Conservation (phyloP, 2,329 filamentous ascomycete genomes). For the Chaetoscypha palmicola region DNA sequence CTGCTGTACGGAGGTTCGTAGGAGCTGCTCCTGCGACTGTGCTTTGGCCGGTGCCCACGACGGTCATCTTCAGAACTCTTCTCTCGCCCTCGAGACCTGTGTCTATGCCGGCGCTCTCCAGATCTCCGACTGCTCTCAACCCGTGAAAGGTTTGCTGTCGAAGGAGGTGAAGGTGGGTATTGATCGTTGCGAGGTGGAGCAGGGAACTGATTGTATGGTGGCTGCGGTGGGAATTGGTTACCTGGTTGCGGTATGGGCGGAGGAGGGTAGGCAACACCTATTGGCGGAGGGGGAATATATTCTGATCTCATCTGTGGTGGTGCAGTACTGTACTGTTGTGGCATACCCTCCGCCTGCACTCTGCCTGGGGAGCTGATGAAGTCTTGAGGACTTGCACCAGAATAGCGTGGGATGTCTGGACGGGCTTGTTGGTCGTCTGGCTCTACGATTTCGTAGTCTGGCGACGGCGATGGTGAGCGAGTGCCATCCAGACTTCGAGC, state of each 20-base stretch:
- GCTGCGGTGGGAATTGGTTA: neutral
- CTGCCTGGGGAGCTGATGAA: neutral
- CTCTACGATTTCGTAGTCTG: constrained; percentile 2
- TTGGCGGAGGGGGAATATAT: constrained; percentile 9
- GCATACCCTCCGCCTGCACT: neutral
- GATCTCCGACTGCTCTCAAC: neutral
- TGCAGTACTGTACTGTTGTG: constrained; percentile 5
- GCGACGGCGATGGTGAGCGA: neutral
- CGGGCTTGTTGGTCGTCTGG: neutral
- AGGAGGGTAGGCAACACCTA: neutral
- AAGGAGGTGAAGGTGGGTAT: neutral
- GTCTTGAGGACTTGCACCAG: neutral
- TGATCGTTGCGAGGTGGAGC: neutral
- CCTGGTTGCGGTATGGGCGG: neutral
- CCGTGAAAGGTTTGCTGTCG: neutral
- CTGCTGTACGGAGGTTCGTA: neutral
- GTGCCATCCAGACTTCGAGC: neutral
- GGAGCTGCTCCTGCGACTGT: constrained; percentile 4
- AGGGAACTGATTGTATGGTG: neutral
- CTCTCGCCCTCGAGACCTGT: neutral
- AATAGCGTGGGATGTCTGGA: constrained; percentile 5
- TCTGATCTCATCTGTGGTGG: constrained; percentile 2
- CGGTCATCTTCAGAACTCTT: neutral
- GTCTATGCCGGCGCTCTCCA: neutral
- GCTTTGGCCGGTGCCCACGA: neutral